phyloP scores from a whole-genome alignment of 2,329 filamentous ascomycete genomes.

The Ceratocystis albifundus region DNA sequence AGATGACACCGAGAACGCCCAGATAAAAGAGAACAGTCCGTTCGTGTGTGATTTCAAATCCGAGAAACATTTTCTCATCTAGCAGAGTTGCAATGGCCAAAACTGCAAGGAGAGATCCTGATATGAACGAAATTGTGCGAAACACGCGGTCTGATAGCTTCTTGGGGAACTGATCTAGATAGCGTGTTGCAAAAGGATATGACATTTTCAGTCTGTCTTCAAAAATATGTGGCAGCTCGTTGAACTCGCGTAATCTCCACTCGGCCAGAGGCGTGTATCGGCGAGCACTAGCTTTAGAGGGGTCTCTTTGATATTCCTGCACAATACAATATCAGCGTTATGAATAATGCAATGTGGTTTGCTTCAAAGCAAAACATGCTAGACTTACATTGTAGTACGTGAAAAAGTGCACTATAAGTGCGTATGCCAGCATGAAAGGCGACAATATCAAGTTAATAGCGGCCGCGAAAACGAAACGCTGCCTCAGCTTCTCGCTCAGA shows the following conservation, averaged over 20 bases:
- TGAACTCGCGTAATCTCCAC: slow-evolving; percentile 98
- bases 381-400: slow-evolving; percentile 74
- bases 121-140: slow-evolving; percentile 74
- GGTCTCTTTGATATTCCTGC: slow-evolving; percentile 90
- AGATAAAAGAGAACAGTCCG: slow-evolving; percentile 86
- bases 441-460: slow-evolving; percentile 77
- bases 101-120: slow-evolving; percentile 75
- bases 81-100: slow-evolving; percentile 73
- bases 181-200: slow-evolving; percentile 80
- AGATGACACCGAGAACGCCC: slow-evolving; percentile 68
- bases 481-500: slow-evolving; percentile 65
- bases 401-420: slow-evolving; percentile 82
- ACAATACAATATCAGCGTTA: background rate
- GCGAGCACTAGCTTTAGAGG: slow-evolving; percentile 71
- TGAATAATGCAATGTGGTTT: background rate
- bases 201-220: slow-evolving; percentile 86
- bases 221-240: slow-evolving; percentile 87
- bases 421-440: slow-evolving; percentile 76
- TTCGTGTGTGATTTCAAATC: slow-evolving; percentile 81
- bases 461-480: slow-evolving; percentile 70
- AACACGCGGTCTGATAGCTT: slow-evolving; percentile 80
- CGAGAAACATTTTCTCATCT: slow-evolving; percentile 80
- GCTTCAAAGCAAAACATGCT: background rate
- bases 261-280: slow-evolving; percentile 88
- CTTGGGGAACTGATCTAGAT: slow-evolving; percentile 93